These are phyloP conservation scores for Mycena sanguinolenta DNA, from an alignment of 768 basidiomycete genomes.

Conservation along the genomic window DNA sequence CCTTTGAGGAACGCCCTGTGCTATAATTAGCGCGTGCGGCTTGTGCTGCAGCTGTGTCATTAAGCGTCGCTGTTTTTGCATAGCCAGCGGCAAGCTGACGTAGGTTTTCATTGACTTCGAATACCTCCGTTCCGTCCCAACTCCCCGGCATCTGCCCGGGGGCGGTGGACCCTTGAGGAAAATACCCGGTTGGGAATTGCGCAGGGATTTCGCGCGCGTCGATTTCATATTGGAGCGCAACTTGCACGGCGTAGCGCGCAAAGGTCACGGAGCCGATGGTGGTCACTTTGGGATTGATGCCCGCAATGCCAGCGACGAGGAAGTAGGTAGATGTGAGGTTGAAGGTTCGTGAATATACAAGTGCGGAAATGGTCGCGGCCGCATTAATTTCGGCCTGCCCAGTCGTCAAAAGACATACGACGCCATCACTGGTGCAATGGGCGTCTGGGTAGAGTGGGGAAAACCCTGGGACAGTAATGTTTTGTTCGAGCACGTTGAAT, in stretches of 20 bases:
- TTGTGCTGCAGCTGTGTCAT: constrained; percentile 47
- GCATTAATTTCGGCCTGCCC: constrained; percentile 60
- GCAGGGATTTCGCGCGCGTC: constrained; percentile 56
- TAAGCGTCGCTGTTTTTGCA: constrained; percentile 47
- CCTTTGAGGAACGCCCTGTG: constrained; percentile 44
- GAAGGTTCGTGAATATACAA: constrained; percentile 50
- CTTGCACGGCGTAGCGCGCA: constrained; percentile 55
- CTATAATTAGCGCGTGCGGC: constrained; percentile 50
- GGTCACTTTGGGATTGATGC: constrained; percentile 53
- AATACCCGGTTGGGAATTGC: constrained; percentile 52
- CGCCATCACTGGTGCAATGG: constrained; percentile 49
- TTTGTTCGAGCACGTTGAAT: constrained; percentile 46
- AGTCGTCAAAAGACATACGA: constrained; percentile 53
- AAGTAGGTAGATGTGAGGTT: constrained; percentile 56
- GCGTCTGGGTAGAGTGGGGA: constrained; percentile 54
- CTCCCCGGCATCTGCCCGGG: constrained; percentile 43
- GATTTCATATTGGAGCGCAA: constrained; percentile 54
- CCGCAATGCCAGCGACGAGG: constrained; percentile 56
- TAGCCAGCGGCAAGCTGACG: constrained; percentile 45
- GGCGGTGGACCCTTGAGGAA: constrained; percentile 45
- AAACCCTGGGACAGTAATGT: constrained; percentile 53
- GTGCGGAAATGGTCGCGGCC: constrained; percentile 49
- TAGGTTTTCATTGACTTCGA: constrained; percentile 58
- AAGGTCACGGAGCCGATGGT: constrained; percentile 54
- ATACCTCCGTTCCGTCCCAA: constrained; percentile 61